phyloP scores from a whole-genome alignment of 345 rosid genomes.

The Eucalyptus marginata region DNA sequence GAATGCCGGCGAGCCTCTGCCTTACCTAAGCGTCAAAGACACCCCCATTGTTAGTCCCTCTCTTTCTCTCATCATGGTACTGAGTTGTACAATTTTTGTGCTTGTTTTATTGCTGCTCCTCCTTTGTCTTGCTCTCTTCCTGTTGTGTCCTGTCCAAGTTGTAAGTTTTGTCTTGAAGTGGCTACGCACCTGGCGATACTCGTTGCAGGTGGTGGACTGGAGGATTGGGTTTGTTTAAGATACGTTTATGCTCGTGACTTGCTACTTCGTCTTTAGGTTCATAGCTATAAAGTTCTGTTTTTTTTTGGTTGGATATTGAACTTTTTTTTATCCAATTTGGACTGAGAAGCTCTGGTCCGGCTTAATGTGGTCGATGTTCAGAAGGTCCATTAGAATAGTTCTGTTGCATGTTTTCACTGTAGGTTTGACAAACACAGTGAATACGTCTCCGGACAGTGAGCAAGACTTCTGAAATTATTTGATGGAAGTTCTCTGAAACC shows the following conservation, averaged over 20 bases:
- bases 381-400: not conserved
- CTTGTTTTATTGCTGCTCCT: not conserved
- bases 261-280: not conserved
- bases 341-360: not conserved
- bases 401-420: not conserved
- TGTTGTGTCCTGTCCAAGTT: not conserved
- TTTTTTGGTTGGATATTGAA: not conserved
- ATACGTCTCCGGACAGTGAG: not conserved
- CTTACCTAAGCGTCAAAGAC: slow-evolving; percentile 29
- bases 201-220: not conserved
- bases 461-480: not conserved
- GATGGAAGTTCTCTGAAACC: not conserved
- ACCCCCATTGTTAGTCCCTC: slow-evolving; percentile 20
- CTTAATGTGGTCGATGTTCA: not conserved
- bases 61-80: not conserved
- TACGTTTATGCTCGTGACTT: not conserved
- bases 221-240: not conserved
- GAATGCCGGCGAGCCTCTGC: slow-evolving; percentile 12
- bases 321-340: not conserved
- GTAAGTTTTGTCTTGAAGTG: not conserved
- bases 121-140: not conserved
- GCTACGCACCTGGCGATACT: not conserved
- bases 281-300: not conserved
- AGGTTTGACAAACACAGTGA: not conserved
- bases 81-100: not conserved